A percentile compares a stretch with the other conserved stretches of the same genome.
Evolutionary conservation across 1,284 basidiomycete genomes (phyloP).

Genomic region (Trichosporon asahii): DNA sequence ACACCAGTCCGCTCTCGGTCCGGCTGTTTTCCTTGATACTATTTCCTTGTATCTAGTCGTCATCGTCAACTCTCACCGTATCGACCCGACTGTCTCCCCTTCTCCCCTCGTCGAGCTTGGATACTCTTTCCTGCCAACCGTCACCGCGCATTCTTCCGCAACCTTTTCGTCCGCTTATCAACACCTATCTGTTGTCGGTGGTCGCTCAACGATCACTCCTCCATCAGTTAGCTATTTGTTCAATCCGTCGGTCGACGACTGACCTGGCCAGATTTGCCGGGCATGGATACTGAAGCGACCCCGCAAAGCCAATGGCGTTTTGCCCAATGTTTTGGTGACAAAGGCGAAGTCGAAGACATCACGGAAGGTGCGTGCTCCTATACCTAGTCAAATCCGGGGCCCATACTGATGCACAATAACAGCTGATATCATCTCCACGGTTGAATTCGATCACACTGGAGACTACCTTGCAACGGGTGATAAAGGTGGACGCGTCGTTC

Average conservation of each 20-base stretch:
- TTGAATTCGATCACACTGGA: constrained; percentile 99
- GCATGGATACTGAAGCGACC: constrained; percentile 64
- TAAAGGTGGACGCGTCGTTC: constrained; percentile 96
- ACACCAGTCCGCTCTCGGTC: background rate
- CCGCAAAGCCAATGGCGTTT: constrained; percentile 85
- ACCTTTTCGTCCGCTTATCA: background rate
- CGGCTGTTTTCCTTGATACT: background rate
- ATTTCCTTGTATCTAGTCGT: background rate
- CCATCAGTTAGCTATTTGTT: background rate
- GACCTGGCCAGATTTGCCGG: constrained; percentile 21
- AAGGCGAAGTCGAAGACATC: constrained; percentile 98
- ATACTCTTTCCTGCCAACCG: background rate
- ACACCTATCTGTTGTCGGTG: background rate
- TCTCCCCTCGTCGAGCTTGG: background rate
- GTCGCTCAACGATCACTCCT: background rate
- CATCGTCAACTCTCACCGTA: constrained; percentile 6
- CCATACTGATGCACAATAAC: constrained; percentile 21
- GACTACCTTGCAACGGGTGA: constrained; percentile 99
- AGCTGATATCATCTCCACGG: constrained; percentile 99
- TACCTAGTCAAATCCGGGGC: background rate
- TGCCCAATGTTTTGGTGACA: constrained; percentile 99
- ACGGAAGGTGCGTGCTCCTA: constrained; percentile 72
- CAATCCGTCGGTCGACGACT: background rate
- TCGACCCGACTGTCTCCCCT: background rate
- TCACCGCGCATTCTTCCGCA: background rate